phyloP scores from a whole-genome alignment of 257 asterid species.

The Hygrophila difformis region DNA sequence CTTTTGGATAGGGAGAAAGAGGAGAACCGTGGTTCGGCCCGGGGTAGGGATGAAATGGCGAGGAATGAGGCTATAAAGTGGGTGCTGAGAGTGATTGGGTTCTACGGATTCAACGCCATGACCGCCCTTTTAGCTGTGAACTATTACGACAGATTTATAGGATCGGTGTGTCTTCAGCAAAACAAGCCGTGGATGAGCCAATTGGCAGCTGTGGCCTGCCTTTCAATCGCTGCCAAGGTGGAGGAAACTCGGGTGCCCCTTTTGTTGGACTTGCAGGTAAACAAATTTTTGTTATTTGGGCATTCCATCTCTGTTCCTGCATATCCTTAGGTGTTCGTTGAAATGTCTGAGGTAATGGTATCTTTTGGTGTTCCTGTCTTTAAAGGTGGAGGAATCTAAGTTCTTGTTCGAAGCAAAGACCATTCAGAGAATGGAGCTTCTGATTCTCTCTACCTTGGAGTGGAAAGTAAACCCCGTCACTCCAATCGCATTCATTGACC shows the following conservation, averaged over 20 bases:
- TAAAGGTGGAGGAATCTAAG: slow-evolving; percentile 58
- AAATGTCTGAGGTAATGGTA: slow-evolving; percentile 12
- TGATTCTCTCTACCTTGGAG: slow-evolving; percentile 62
- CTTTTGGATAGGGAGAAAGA: slow-evolving; percentile 57
- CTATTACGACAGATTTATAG: slow-evolving; percentile 58
- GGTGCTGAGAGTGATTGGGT: slow-evolving; percentile 53
- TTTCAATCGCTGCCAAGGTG: slow-evolving; percentile 81
- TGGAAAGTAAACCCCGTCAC: slow-evolving; percentile 92
- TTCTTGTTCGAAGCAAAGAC: slow-evolving; percentile 79
- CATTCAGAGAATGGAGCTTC: slow-evolving; percentile 75
- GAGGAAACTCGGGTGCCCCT: slow-evolving; percentile 86
- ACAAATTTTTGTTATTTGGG: neutral
- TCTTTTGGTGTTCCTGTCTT: slow-evolving; percentile 10
- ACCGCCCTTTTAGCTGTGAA: slow-evolving; percentile 69
- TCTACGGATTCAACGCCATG: slow-evolving; percentile 46
- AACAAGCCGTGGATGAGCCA: slow-evolving; percentile 93
- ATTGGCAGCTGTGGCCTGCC: slow-evolving; percentile 77
- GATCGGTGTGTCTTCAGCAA: slow-evolving; percentile 42
- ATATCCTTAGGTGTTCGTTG: slow-evolving; percentile 23
- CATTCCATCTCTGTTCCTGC: slow-evolving; percentile 12
- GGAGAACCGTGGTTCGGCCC: slow-evolving; percentile 17
- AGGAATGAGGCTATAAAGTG: slow-evolving; percentile 58
- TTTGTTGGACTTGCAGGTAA: slow-evolving; percentile 68
- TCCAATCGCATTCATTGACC: slow-evolving; percentile 76
- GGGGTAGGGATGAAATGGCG: slow-evolving; percentile 19